phyloP scores from a whole-genome alignment of 805 yeast genomes.

The Ogataea philodendri region DNA sequence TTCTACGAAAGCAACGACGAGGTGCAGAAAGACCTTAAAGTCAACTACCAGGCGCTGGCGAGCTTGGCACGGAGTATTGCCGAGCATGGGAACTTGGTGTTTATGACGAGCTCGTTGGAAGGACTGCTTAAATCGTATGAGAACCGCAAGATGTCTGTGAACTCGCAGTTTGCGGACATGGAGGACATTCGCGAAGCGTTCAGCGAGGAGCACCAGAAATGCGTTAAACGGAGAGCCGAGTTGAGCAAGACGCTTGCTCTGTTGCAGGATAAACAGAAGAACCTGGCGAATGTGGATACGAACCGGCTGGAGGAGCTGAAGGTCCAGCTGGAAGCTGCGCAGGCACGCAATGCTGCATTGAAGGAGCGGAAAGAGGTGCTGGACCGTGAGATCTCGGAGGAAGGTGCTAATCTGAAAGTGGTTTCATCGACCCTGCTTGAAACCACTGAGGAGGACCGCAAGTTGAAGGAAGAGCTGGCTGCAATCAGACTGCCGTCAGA shows the following conservation, averaged over 20 bases:
- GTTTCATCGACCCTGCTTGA: slow-evolving; percentile 4
- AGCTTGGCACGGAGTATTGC: slow-evolving; percentile 32
- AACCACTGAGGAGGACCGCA: slow-evolving; percentile 5
- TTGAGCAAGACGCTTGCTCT: slow-evolving; percentile 18
- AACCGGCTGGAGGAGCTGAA: slow-evolving; percentile 11
- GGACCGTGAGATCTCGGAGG: not conserved
- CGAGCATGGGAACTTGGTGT: slow-evolving; percentile 30
- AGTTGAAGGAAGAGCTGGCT: slow-evolving; percentile 7
- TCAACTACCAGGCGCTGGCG: slow-evolving; percentile 33
- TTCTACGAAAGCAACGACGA: slow-evolving; percentile 29
- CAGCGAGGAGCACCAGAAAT: slow-evolving; percentile 24
- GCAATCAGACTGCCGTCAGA: slow-evolving; percentile 20
- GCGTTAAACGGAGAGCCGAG: slow-evolving; percentile 24
- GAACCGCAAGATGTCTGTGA: slow-evolving; percentile 21
- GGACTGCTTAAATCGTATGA: slow-evolving; percentile 31
- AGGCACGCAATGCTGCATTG: slow-evolving; percentile 1
- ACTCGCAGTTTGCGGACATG: slow-evolving; percentile 23
- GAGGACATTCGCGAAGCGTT: slow-evolving; percentile 26
- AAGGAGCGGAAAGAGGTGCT: slow-evolving; percentile 1
- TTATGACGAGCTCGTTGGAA: slow-evolving; percentile 27
- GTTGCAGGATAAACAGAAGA: slow-evolving; percentile 13
- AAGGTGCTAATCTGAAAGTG: not conserved
- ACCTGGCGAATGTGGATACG: slow-evolving; percentile 12
- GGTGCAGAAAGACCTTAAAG: slow-evolving; percentile 25
- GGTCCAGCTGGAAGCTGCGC: slow-evolving; percentile 1